These are phyloP conservation scores for Globisporangium paroecandrum DNA, from an alignment of 352 stramenopile species.

Conservation along the genomic window DNA sequence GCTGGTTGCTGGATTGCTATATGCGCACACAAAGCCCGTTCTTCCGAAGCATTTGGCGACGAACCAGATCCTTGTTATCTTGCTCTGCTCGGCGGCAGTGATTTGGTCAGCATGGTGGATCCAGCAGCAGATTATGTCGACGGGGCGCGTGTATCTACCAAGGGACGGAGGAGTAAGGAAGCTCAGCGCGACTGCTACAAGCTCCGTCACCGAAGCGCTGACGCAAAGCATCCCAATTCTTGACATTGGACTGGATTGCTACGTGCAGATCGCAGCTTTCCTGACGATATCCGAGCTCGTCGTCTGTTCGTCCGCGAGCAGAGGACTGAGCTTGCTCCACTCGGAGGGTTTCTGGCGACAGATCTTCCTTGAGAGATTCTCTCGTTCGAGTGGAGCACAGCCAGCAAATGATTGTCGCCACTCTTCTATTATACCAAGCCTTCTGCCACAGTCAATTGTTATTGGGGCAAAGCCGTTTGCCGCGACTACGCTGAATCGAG, in stretches of 20 bases:
- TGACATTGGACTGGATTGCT: slow-evolving; percentile 28
- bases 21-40: slow-evolving; percentile 28
- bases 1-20: slow-evolving; percentile 19
- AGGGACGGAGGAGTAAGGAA: neutral
- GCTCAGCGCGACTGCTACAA: neutral
- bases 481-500: slow-evolving; percentile 17
- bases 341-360: slow-evolving; percentile 31
- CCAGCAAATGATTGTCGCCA: neutral
- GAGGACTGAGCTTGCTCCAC: slow-evolving; percentile 16
- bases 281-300: slow-evolving; percentile 32
- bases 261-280: slow-evolving; percentile 33
- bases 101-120: slow-evolving; percentile 41
- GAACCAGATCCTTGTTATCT: slow-evolving; percentile 27
- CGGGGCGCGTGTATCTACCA: neutral
- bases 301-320: slow-evolving; percentile 26
- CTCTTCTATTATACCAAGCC: neutral
- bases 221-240: neutral
- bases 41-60: slow-evolving; percentile 27
- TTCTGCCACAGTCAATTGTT: neutral
- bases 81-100: slow-evolving; percentile 33
- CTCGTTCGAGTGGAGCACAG: neutral
- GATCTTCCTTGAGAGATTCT: slow-evolving; percentile 22
- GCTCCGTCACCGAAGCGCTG: neutral
- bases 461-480: slow-evolving; percentile 17
- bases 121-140: slow-evolving; percentile 41